Percentiles rank a stretch among this genome's conserved stretches.
These are phyloP conservation scores for Trametes sp. DNA, from an alignment of 1,284 basidiomycete species.

Conservation along the genomic window DNA sequence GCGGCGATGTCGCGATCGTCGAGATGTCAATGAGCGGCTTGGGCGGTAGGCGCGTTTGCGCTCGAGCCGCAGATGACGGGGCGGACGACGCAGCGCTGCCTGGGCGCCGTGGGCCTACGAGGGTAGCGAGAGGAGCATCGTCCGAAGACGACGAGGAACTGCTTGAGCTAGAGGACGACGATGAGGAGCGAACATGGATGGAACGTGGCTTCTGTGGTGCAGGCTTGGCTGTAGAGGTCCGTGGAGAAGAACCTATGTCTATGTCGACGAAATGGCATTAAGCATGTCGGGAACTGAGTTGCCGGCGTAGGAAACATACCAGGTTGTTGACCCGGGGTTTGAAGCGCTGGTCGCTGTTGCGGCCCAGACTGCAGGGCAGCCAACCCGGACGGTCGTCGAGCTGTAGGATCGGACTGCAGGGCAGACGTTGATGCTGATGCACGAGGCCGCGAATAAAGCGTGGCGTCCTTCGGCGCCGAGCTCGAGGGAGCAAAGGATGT, in stretches of 20 bases:
- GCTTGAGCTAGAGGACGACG: constrained; percentile 19
- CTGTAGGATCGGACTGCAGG: constrained; percentile 46
- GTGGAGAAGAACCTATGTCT: background rate
- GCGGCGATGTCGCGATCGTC: constrained; percentile 33
- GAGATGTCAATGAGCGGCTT: constrained; percentile 62
- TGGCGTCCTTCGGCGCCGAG: constrained; percentile 22
- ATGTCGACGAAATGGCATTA: background rate
- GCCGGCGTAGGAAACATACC: constrained; percentile 17
- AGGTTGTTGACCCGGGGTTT: constrained; percentile 15
- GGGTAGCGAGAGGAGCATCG: constrained; percentile 51
- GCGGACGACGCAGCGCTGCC: constrained; percentile 53
- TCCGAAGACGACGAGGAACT: constrained; percentile 36
- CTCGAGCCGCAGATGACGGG: constrained; percentile 36
- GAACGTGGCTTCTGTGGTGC: constrained; percentile 18
- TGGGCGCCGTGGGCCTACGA: constrained; percentile 52
- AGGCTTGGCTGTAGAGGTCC: constrained; percentile 13
- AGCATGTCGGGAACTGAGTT: background rate
- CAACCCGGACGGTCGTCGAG: constrained; percentile 45
- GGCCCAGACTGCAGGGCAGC: constrained; percentile 31
- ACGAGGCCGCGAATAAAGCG: constrained; percentile 32
- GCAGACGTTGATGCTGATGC: constrained; percentile 51
- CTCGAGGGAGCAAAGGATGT: constrained; percentile 18
- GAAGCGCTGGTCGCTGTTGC: constrained; percentile 16
- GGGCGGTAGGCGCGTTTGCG: constrained; percentile 42
- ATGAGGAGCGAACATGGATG: constrained; percentile 15